phyloP scores from a whole-genome alignment of 495 filamentous ascomycete species.

The Terfezia claveryi region DNA sequence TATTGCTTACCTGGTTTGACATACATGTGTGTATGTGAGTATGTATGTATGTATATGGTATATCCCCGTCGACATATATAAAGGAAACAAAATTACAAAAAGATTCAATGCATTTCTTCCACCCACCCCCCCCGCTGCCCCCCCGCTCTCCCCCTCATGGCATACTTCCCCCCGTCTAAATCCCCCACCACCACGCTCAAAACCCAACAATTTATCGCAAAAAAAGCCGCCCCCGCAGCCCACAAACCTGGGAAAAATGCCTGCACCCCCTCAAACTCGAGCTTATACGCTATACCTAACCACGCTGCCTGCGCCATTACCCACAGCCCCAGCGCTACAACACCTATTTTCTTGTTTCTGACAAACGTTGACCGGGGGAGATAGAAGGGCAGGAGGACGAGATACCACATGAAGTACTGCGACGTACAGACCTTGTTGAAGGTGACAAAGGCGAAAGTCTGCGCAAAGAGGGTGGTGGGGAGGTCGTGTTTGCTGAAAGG shows the following conservation, averaged over 20 bases:
- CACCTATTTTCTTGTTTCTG: constrained; percentile 31
- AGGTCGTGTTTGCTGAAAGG: constrained; percentile 64
- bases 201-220: constrained; percentile 68
- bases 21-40: no score
- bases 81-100: no score
- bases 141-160: constrained; percentile 1
- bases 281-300: constrained; percentile 57
- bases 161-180: constrained; percentile 21
- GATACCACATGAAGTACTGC: constrained; percentile 98
- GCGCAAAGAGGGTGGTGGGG: constrained; percentile 78
- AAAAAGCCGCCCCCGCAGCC: constrained; percentile 52
- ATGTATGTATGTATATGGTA: no score
- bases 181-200: constrained; percentile 41
- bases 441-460: constrained; percentile 90
- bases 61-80: no score
- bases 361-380: constrained; percentile 59
- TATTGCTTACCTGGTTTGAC: no score
- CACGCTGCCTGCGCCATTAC: constrained; percentile 49
- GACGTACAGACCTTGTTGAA: constrained; percentile 98
- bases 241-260: constrained; percentile 73
- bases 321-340: constrained; percentile 47
- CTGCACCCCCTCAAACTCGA: constrained; percentile 75
- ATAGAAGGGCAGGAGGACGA: constrained; percentile 78
- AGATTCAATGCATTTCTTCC: no score
- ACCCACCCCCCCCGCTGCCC: no score